These are phyloP conservation scores for Thraustochytrium sp. DNA, from an alignment of 352 stramenopile species.

Conservation along the genomic window DNA sequence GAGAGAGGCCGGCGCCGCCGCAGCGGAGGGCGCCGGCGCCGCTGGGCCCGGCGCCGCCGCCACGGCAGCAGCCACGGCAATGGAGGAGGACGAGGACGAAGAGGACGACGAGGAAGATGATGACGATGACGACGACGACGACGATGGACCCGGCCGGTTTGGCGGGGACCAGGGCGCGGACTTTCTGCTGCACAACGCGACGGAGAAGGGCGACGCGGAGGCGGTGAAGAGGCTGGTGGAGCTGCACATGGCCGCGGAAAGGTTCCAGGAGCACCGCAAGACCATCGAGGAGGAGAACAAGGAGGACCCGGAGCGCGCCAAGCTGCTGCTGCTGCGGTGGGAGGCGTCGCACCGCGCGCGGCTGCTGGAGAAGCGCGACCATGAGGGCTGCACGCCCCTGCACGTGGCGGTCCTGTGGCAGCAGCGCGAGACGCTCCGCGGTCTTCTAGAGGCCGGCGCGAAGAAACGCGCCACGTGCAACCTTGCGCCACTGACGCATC, in stretches of 20 bases:
- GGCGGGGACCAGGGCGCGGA: background rate
- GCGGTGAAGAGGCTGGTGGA: background rate
- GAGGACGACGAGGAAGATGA: background rate
- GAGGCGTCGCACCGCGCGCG: background rate
- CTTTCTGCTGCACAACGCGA: constrained; percentile 19
- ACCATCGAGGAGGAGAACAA: background rate
- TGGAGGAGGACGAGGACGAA: background rate
- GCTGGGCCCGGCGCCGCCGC: background rate
- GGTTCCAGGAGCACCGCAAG: background rate
- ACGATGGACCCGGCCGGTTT: background rate
- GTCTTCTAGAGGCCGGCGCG: constrained; percentile 56
- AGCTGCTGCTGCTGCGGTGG: background rate
- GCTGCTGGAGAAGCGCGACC: constrained; percentile 51
- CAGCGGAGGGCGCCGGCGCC: background rate
- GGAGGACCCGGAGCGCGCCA: constrained; percentile 4
- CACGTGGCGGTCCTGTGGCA: constrained; percentile 61
- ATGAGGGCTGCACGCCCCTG: constrained; percentile 70
- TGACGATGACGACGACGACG: background rate
- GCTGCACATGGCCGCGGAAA: background rate
- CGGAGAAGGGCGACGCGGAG: constrained; percentile 20
- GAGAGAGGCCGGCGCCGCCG: background rate
- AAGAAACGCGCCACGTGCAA: background rate
- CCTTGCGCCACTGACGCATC: background rate
- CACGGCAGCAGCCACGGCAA: too few species aligned
- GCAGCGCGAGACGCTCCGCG: constrained; percentile 54